A percentile compares a stretch with the other conserved stretches of the same genome.
Evolutionary conservation across 768 basidiomycete species (phyloP).

Genomic region (Lactifluus rugatus): DNA sequence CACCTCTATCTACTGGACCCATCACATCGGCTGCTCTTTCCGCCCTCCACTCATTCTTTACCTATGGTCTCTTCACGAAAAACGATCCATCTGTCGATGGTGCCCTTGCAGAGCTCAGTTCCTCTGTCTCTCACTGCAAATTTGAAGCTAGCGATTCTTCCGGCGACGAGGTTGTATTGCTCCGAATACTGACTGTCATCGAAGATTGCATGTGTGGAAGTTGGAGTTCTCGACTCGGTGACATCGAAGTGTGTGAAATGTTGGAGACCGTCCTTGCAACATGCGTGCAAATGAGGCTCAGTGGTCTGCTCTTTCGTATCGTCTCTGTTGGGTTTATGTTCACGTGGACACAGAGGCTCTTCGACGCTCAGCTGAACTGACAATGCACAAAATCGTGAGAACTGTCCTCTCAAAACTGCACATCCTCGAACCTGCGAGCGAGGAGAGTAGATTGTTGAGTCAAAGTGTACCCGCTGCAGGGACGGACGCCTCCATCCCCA

Average conservation of each 20-base stretch:
- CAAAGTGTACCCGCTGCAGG: conserved; percentile 30
- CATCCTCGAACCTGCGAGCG: conserved; percentile 48
- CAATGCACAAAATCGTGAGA: conserved; percentile 81
- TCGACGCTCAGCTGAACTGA: conserved; percentile 77
- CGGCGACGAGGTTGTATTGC: conserved; percentile 92
- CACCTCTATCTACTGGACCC: conserved; percentile 89
- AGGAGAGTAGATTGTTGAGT: conserved; percentile 56
- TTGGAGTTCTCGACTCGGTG: conserved; percentile 67
- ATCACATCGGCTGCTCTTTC: conserved; percentile 93
- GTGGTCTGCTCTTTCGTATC: conserved; percentile 48
- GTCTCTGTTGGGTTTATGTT: conserved; percentile 8
- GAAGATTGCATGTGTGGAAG: conserved; percentile 67
- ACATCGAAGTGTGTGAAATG: conserved; percentile 96
- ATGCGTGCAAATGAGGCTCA: conserved; percentile 93
- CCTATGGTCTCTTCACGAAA: conserved; percentile 59
- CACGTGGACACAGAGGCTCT: conserved; percentile 54
- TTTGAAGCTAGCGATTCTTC: conserved; percentile 96
- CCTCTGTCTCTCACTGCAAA: conserved; percentile 89
- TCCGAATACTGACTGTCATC: conserved; percentile 86
- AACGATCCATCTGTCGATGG: conserved; percentile 46
- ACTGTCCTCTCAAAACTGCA: conserved; percentile 72
- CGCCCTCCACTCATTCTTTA: conserved; percentile 81
- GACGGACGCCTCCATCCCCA: neutral
- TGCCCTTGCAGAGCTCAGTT: conserved; percentile 76
- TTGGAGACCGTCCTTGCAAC: conserved; percentile 95